Evolutionary conservation across 805 yeast species (phyloP).

Genomic region (Torulaspora quercuum): DNA sequence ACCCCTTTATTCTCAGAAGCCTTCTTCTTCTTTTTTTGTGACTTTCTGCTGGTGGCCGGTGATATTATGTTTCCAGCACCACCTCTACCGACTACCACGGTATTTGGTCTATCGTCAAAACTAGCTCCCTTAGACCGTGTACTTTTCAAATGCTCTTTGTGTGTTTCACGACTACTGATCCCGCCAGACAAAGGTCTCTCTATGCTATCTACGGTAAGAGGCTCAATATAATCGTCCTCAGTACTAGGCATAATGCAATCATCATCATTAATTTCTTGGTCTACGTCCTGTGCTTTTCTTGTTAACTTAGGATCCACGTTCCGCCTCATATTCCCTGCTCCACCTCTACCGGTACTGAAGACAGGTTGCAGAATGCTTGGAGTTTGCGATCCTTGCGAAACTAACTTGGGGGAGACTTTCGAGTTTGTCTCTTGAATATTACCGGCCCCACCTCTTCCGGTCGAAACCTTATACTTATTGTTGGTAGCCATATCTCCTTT

Average conservation of each 20-base stretch:
- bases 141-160: constrained; percentile 3
- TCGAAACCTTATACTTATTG: constrained; percentile 39
- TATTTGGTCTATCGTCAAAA: constrained; percentile 19
- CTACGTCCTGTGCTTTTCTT: constrained; percentile 66
- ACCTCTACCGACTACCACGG: constrained; percentile 35
- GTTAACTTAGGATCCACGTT: constrained; percentile 58
- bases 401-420: constrained; percentile 52
- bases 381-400: constrained; percentile 57
- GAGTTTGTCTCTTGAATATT: constrained; percentile 49
- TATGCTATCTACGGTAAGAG: constrained; percentile 10
- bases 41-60: constrained; percentile 23
- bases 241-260: constrained; percentile 5
- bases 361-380: constrained; percentile 55
- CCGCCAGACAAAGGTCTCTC: constrained; percentile 9
- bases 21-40: constrained; percentile 10
- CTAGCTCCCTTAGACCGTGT: constrained; percentile 11
- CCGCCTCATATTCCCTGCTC: constrained; percentile 69
- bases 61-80: constrained; percentile 38
- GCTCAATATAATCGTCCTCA: constrained; percentile 16
- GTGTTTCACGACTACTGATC: constrained; percentile 7
- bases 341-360: constrained; percentile 74
- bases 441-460: constrained; percentile 81
- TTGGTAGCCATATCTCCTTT: constrained; percentile 4
- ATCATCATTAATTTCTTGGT: constrained; percentile 36
- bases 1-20: constrained; percentile 15